Conservation (phyloP, 805 yeast species). For the Saccharomycopsis sp. region DNA sequence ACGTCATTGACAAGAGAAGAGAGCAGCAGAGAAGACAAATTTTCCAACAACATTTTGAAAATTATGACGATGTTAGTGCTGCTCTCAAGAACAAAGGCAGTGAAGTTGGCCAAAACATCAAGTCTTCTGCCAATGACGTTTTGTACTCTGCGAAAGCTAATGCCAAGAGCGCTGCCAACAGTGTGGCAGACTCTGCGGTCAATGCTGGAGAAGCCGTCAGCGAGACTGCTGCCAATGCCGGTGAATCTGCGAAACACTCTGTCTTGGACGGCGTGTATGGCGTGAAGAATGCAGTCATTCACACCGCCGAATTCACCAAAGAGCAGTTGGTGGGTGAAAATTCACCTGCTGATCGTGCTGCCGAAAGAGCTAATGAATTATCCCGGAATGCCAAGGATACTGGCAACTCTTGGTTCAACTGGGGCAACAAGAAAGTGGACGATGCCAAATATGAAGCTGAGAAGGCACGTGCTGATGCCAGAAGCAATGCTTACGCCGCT, state of each 20-base stretch:
- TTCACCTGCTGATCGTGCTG: slow-evolving; percentile 21
- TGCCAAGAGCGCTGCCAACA: slow-evolving; percentile 2
- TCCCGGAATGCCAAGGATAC: slow-evolving; percentile 21
- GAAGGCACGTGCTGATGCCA: slow-evolving; percentile 21
- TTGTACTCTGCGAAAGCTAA: slow-evolving; percentile 68
- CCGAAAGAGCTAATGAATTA: slow-evolving; percentile 16
- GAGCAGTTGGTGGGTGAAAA: slow-evolving; percentile 14
- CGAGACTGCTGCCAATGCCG: slow-evolving; percentile 40
- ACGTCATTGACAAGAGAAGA: slow-evolving; percentile 11
- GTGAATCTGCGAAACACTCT: slow-evolving; percentile 20
- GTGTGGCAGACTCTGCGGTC: slow-evolving; percentile 30
- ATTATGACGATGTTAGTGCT: slow-evolving; percentile 6
- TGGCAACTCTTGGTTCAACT: slow-evolving; percentile 24
- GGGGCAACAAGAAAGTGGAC: slow-evolving; percentile 23
- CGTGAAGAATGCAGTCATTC: slow-evolving; percentile 22
- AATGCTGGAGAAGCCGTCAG: slow-evolving; percentile 98
- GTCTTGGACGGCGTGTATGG: slow-evolving; percentile 18
- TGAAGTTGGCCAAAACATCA: slow-evolving; percentile 19
- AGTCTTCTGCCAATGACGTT: slow-evolving; percentile 87
- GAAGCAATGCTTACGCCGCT: slow-evolving; percentile 12
- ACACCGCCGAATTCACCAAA: slow-evolving; percentile 19
- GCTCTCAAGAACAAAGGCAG: slow-evolving; percentile 8
- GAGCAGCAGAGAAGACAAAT: slow-evolving; percentile 3
- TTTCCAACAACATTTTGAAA: too few species aligned
- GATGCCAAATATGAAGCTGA: slow-evolving; percentile 27